Evolutionary conservation across 2,329 filamentous ascomycete genomes (phyloP), one percentile per base, ranked within the genome.

Genomic region (Cladosporium sphaerospermum): DNA sequence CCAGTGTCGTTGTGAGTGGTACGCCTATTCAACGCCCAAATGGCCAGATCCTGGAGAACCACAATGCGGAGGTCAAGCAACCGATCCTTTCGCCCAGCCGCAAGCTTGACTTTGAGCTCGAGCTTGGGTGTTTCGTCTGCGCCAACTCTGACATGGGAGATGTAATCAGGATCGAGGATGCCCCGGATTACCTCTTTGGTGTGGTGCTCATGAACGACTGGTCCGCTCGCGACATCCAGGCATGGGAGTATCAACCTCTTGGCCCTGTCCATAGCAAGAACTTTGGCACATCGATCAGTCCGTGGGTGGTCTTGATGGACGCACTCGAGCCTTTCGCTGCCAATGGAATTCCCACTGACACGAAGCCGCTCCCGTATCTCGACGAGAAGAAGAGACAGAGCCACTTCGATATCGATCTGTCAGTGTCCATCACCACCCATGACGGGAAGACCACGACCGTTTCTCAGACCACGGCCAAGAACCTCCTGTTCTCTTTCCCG

Each of bases 181-280:
- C 88, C 0, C 82, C 84, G 50, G 79, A 88, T 14, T 77, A 83
- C 62, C 77, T 95, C 28, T 93, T 93, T 64, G 89, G 89, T 11
- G 77, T 89, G 23, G 88, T 93, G 0, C 71, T 95, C 54, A 80
- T 95, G 76, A 95, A 95, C 61, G 89, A 95, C 69, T 95, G 89
- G 89, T 89, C 84, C 52, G 88, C 88, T 4, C 76, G 88, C 57
- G 88, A 93, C 61, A 84, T 93, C 46, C 89, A 95, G 66, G 79
- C 80, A 0, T 93, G 87, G 87, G 89, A 95, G 69, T 91, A 91
- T 60, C 78, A 91, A 8, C 89, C 89, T 0, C 72, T 92, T 7
- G 89, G 89, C 0, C 88, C 88, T 0, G 92, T 93, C 72, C 90
- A 88, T 57, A 78, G 82, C 19, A 93, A 95, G 78, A 92, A 91